phyloP scores from a whole-genome alignment of 257 asterid species.

The Scutellaria galericulata region DNA sequence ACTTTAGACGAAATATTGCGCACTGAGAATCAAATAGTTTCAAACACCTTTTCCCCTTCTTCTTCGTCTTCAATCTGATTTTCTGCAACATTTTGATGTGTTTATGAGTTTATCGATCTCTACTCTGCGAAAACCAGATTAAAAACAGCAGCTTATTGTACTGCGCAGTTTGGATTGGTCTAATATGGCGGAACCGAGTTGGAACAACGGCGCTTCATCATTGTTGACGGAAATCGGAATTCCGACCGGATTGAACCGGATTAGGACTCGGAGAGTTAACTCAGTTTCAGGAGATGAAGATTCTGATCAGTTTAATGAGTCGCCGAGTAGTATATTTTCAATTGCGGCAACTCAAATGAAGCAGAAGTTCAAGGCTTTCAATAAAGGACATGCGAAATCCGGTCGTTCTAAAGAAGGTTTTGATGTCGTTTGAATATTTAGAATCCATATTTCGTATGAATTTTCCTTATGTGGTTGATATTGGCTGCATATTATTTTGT shows the following conservation, averaged over 20 bases:
- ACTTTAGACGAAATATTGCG: slow-evolving; percentile 28
- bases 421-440: slow-evolving; percentile 18
- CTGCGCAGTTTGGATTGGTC: slow-evolving; percentile 25
- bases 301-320: slow-evolving; percentile 56
- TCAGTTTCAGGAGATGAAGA: slow-evolving; percentile 52
- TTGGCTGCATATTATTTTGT: neutral
- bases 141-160: neutral
- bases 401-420: slow-evolving; percentile 73
- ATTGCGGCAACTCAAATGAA: slow-evolving; percentile 50
- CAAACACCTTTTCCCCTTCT: slow-evolving; percentile 18
- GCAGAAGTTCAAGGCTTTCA: slow-evolving; percentile 53
- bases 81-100: slow-evolving; percentile 5
- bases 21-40: slow-evolving; percentile 36
- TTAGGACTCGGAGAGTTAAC: slow-evolving; percentile 72
- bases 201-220: slow-evolving; percentile 50
- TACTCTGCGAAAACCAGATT: neutral
- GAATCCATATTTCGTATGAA: neutral
- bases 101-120: neutral
- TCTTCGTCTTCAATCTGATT: neutral
- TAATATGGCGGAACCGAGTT: slow-evolving; percentile 63
- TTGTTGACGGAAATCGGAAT: slow-evolving; percentile 57
- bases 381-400: slow-evolving; percentile 51
- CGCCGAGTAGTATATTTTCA: slow-evolving; percentile 52
- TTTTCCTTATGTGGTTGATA: slow-evolving; percentile 4
- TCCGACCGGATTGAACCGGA: slow-evolving; percentile 93